These are phyloP conservation scores for Microascus cirrosus DNA, from an alignment of 2,329 filamentous ascomycete genomes.

Conservation along the genomic window DNA sequence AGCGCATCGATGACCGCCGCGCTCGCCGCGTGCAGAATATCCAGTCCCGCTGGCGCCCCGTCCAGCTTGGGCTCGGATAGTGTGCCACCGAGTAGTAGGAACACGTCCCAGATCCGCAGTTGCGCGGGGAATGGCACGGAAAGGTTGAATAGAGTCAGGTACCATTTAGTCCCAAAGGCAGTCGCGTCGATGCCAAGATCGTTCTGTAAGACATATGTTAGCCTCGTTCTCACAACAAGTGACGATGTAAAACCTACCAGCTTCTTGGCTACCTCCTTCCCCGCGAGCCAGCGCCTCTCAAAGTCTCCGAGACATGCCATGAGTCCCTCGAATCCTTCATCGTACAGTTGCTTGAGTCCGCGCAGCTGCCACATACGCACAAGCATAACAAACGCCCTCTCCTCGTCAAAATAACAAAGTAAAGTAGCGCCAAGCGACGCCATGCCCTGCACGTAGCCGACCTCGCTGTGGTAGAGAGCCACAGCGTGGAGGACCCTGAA, in stretches of 20 bases:
- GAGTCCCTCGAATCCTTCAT: slow-evolving; percentile 71
- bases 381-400: slow-evolving; percentile 88
- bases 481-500: slow-evolving; percentile 90
- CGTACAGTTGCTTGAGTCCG: slow-evolving; percentile 76
- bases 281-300: slow-evolving; percentile 68
- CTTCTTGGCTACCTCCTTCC: slow-evolving; percentile 68
- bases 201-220: slow-evolving; percentile 31
- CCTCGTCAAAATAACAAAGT: slow-evolving; percentile 94
- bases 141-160: slow-evolving; percentile 93
- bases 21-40: slow-evolving; percentile 80
- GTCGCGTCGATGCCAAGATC: slow-evolving; percentile 75
- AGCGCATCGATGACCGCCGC: slow-evolving; percentile 87
- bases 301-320: slow-evolving; percentile 82
- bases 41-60: slow-evolving; percentile 42
- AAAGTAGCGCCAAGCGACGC: slow-evolving; percentile 84
- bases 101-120: slow-evolving; percentile 93
- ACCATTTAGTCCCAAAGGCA: slow-evolving; percentile 95
- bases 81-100: slow-evolving; percentile 84
- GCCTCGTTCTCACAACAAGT: background rate
- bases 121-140: slow-evolving; percentile 91
- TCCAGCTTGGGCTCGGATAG: slow-evolving; percentile 16
- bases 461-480: slow-evolving; percentile 81
- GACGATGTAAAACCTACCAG: slow-evolving; percentile 46
- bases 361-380: slow-evolving; percentile 88
- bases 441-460: slow-evolving; percentile 97